phyloP scores from a whole-genome alignment of 257 asterid species.

The Solanum gracilifrons region DNA sequence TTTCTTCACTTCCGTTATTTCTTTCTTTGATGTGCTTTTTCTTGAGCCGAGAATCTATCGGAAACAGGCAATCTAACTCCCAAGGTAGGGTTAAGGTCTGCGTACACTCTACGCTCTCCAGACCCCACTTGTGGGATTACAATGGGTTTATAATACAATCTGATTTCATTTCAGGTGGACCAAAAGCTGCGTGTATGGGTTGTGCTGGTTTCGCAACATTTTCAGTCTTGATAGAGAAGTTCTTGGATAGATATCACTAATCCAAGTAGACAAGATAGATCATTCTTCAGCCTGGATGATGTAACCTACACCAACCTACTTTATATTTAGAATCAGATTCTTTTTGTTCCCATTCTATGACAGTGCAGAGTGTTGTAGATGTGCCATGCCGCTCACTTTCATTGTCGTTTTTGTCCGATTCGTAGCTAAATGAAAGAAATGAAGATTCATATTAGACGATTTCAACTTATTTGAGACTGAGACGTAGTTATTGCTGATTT shows the following conservation, averaged over 20 bases:
- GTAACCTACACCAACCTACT: background rate
- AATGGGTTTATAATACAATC: background rate
- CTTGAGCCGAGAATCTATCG: background rate
- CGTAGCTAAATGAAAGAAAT: background rate
- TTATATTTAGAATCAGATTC: background rate
- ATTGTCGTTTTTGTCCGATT: background rate
- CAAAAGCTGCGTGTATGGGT: slow-evolving; percentile 40
- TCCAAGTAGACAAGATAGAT: background rate
- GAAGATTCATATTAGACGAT: background rate
- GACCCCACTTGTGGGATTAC: background rate
- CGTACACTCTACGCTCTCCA: background rate
- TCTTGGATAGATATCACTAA: slow-evolving; percentile 28
- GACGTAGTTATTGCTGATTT: background rate
- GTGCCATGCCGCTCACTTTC: background rate
- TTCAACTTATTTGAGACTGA: background rate
- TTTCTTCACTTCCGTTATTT: background rate
- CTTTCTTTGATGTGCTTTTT: background rate
- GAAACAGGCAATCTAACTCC: background rate
- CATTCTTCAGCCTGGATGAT: background rate
- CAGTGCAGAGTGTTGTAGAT: background rate
- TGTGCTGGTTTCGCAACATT: slow-evolving; percentile 49
- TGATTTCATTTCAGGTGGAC: slow-evolving; percentile 26
- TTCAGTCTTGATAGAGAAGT: slow-evolving; percentile 49
- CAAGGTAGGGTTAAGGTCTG: background rate
- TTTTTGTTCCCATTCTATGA: background rate